These are phyloP conservation scores for Penicillium sclerotiorum DNA, from an alignment of 2,329 filamentous ascomycete genomes.

Conservation along the genomic window DNA sequence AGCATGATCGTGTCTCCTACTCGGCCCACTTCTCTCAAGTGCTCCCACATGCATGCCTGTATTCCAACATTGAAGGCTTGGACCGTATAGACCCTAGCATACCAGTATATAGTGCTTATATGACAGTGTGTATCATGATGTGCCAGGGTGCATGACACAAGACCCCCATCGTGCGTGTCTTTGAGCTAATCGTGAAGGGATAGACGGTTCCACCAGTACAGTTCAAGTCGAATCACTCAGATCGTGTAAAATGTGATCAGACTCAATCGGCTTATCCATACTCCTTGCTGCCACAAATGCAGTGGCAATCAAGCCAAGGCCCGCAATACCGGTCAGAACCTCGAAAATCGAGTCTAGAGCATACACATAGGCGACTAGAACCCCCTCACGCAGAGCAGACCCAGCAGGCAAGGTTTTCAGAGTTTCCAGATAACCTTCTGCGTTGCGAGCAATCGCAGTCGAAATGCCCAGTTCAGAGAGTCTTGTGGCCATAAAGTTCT, in stretches of 20 bases:
- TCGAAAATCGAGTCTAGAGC: conserved; percentile 5
- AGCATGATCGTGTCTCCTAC: too few relatives aligned
- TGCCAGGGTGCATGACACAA: too few relatives aligned
- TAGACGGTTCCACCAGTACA: too few relatives aligned
- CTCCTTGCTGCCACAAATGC: conserved; percentile 2
- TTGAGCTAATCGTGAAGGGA: too few relatives aligned
- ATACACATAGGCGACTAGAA: conserved; percentile 7
- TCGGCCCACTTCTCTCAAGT: too few relatives aligned
- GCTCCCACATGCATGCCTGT: too few relatives aligned
- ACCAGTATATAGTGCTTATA: too few relatives aligned
- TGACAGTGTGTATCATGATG: too few relatives aligned
- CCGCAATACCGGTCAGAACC: conserved; percentile 7
- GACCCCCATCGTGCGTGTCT: too few relatives aligned
- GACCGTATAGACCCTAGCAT: too few relatives aligned
- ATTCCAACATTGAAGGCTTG: too few relatives aligned
- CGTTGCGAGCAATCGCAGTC: neutral
- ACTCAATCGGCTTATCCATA: conserved; percentile 12
- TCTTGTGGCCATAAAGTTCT: neutral
- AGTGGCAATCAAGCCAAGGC: conserved; percentile 3
- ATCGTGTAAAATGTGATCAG: conserved; percentile 3
- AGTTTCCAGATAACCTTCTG: neutral
- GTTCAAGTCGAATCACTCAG: neutral
- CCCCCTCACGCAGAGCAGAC: neutral
- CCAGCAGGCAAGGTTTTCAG: neutral
- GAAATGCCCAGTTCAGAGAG: neutral